Evolutionary conservation across 176 grass and related monocot species (phyloP).

Genomic region (Urochloa ruziziensis): DNA sequence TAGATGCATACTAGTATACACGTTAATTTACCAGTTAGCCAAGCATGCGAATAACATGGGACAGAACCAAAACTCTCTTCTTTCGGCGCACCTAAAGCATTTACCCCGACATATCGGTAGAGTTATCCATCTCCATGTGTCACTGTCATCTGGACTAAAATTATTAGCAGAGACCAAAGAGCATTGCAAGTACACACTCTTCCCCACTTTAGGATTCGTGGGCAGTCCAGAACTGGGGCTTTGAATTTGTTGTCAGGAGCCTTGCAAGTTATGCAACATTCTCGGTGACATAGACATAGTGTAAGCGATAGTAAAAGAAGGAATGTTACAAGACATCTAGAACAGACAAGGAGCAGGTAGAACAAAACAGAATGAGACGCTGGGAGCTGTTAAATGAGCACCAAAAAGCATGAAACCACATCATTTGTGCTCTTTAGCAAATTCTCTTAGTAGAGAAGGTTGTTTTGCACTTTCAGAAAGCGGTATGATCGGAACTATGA

Average conservation of each 20-base stretch:
- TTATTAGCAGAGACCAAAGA: background rate
- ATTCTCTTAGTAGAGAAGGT: background rate
- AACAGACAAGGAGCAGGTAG: background rate
- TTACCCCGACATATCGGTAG: background rate
- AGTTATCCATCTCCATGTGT: background rate
- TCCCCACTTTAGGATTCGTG: background rate
- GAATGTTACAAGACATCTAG: background rate
- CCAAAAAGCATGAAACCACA: background rate
- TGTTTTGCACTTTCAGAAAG: background rate
- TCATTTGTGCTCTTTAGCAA: background rate
- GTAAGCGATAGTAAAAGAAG: background rate
- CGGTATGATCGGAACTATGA: background rate
- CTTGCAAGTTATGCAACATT: background rate
- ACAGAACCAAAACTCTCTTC: background rate
- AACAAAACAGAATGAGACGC: background rate
- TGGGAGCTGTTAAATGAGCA: background rate
- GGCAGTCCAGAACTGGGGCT: background rate
- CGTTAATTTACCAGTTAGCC: background rate
- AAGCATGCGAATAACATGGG: background rate
- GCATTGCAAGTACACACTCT: background rate
- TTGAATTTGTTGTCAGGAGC: background rate
- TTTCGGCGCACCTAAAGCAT: background rate
- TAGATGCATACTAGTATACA: background rate
- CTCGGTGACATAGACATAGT: background rate
- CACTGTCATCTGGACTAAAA: background rate